phyloP scores from a whole-genome alignment of 352 stramenopile genomes.

The Globisporangium canariense region DNA sequence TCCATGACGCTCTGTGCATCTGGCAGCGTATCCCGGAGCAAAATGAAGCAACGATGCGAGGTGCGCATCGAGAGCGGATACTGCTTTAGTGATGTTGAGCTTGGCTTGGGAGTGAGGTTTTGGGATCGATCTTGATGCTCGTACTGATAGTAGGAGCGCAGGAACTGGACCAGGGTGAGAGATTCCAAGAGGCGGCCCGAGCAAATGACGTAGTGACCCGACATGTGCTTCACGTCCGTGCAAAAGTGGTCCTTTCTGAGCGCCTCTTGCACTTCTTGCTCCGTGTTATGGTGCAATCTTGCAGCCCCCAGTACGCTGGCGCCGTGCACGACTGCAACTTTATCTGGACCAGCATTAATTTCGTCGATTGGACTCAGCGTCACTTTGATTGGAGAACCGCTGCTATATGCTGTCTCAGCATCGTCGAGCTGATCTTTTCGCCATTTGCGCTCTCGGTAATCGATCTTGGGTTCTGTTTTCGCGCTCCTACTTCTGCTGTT shows the following conservation, averaged over 20 bases:
- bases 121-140: constrained; percentile 1
- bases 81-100: neutral
- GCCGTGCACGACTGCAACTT: neutral
- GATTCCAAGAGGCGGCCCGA: constrained; percentile 9
- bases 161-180: constrained; percentile 12
- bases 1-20: constrained; percentile 23
- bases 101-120: neutral
- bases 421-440: constrained; percentile 5
- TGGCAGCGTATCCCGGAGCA: constrained; percentile 20
- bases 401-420: neutral
- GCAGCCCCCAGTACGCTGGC: constrained; percentile 4
- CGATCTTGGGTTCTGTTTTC: neutral
- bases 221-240: constrained; percentile 18
- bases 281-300: constrained; percentile 4
- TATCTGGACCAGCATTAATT: neutral
- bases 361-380: constrained; percentile 8
- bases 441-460: constrained; percentile 15
- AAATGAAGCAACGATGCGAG: constrained; percentile 14
- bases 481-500: neutral
- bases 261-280: constrained; percentile 22
- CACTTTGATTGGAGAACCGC: constrained; percentile 1
- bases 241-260: constrained; percentile 33
- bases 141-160: constrained; percentile 13
- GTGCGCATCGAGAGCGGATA: constrained; percentile 6
- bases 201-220: constrained; percentile 33